phyloP scores from a whole-genome alignment of 1,139 yeast genomes.

The Diutina mesorugosa region DNA sequence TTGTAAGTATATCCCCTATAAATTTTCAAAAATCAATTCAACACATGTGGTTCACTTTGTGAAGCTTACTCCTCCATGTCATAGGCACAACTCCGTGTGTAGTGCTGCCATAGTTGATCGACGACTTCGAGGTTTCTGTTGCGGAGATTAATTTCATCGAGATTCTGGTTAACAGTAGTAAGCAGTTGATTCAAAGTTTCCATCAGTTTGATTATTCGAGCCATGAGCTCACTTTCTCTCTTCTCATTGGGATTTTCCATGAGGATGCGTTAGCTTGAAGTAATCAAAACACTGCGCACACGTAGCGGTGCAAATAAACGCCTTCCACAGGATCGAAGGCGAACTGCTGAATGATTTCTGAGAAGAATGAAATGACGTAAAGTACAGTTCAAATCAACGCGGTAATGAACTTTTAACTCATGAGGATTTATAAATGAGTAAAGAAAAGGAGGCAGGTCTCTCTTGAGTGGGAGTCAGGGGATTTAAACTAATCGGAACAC shows the following conservation, averaged over 20 bases:
- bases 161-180: slow-evolving; percentile 43
- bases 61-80: neutral
- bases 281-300: neutral
- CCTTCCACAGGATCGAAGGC: neutral
- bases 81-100: slow-evolving; percentile 26
- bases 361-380: no score
- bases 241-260: slow-evolving; percentile 92
- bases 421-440: no score
- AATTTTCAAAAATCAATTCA: neutral
- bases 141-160: slow-evolving; percentile 51
- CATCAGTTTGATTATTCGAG: slow-evolving; percentile 67
- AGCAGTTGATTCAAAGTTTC: slow-evolving; percentile 66
- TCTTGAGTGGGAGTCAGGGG: no score
- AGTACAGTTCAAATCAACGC: no score
- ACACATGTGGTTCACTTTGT: neutral
- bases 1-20: neutral
- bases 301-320: neutral
- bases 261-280: neutral
- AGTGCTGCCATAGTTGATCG: slow-evolving; percentile 75
- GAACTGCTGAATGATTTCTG: neutral
- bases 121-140: slow-evolving; percentile 63
- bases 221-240: slow-evolving; percentile 64
- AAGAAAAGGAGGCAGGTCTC: no score
- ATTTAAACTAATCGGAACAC: neutral
- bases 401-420: no score